Percentiles rank a stretch among this genome's conserved stretches.
phyloP scores from a whole-genome alignment of 768 basidiomycete genomes.

The Mycena metata region DNA sequence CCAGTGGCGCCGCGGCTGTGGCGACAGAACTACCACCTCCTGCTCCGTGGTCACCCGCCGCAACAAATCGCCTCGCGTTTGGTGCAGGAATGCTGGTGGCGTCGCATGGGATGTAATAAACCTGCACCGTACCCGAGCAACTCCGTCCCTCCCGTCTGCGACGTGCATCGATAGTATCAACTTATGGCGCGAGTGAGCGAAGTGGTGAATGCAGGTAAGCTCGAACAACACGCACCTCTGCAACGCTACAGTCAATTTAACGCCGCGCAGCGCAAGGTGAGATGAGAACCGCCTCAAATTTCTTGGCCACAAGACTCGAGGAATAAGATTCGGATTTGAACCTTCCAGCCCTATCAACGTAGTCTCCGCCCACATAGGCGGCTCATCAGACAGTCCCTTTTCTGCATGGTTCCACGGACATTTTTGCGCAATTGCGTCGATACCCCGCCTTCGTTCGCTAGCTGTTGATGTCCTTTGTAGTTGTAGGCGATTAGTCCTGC shows the following conservation, averaged over 20 bases:
- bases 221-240: too few relatives aligned
- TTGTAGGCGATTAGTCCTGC: too few relatives aligned
- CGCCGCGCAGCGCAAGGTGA: too few relatives aligned
- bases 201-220: too few relatives aligned
- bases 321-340: too few relatives aligned
- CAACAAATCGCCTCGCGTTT: neutral
- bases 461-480: neutral
- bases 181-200: too few relatives aligned
- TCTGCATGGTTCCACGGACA: neutral
- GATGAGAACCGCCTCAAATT: too few relatives aligned
- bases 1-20: neutral
- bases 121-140: neutral
- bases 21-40: neutral
- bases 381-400: neutral
- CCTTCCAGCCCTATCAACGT: too few relatives aligned
- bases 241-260: too few relatives aligned
- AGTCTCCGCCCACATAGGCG: neutral
- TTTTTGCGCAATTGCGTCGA: conserved; percentile 15
- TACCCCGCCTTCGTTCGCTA: neutral
- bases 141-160: neutral
- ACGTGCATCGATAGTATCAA: too few relatives aligned
- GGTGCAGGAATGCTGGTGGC: neutral
- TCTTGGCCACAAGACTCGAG: too few relatives aligned
- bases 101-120: neutral
- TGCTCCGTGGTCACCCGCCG: neutral